Percentiles rank a stretch among this genome's conserved stretches.
Conservation (phyloP, 2,329 filamentous ascomycete genomes). For the Aspergillus latus region DNA sequence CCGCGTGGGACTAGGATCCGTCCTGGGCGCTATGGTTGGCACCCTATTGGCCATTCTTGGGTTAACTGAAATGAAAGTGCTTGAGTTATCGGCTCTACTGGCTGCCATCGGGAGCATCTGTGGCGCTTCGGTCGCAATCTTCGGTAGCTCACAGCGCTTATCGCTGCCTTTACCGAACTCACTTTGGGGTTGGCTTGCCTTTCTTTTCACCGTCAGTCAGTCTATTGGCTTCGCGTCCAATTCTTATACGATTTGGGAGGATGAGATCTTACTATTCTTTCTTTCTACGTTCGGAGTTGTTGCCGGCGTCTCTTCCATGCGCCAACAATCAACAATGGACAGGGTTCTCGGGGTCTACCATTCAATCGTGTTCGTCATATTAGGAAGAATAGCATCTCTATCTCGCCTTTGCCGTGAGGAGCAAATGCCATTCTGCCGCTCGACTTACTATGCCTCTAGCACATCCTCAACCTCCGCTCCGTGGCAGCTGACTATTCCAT, state of each 20-base stretch:
- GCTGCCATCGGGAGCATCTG: slow-evolving; percentile 48
- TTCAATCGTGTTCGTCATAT: slow-evolving; percentile 75
- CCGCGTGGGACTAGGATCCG: slow-evolving; percentile 51
- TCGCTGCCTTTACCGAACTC: slow-evolving; percentile 64
- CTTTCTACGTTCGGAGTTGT: slow-evolving; percentile 80
- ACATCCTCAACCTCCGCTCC: slow-evolving; percentile 88
- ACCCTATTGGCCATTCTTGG: slow-evolving; percentile 22
- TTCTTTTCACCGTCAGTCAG: slow-evolving; percentile 78
- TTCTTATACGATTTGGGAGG: slow-evolving; percentile 98
- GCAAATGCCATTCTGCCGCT: slow-evolving; percentile 95
- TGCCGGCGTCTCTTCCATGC: slow-evolving; percentile 72
- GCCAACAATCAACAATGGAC: slow-evolving; percentile 66
- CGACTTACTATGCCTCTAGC: slow-evolving; percentile 91
- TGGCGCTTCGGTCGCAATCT: slow-evolving; percentile 42
- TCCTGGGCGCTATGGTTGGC: slow-evolving; percentile 42
- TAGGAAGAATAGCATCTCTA: slow-evolving; percentile 77
- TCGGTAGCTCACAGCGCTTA: slow-evolving; percentile 42
- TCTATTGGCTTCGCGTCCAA: slow-evolving; percentile 96
- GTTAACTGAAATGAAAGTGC: slow-evolving; percentile 29
- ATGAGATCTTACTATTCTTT: slow-evolving; percentile 90
- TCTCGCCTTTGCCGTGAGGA: slow-evolving; percentile 95
- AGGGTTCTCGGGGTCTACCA: slow-evolving; percentile 79
- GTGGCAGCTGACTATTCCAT: slow-evolving; percentile 84
- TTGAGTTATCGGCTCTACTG: slow-evolving; percentile 40
- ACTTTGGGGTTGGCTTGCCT: slow-evolving; percentile 84